These are phyloP conservation scores for Neurospora sp. DNA, from an alignment of 495 filamentous ascomycete species.

Conservation along the genomic window DNA sequence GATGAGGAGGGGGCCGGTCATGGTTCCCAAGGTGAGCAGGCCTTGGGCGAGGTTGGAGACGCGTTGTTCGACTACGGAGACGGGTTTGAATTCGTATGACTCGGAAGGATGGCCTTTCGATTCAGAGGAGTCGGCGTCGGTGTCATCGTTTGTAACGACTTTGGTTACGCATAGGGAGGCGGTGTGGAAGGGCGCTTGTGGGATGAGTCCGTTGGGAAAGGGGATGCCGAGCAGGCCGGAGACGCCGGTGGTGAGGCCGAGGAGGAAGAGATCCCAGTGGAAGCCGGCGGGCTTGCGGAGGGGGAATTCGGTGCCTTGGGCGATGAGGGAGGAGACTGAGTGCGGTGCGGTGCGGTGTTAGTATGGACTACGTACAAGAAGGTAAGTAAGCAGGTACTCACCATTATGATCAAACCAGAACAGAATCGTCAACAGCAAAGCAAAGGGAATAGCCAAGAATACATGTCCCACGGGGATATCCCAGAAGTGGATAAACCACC, in stretches of 20 bases:
- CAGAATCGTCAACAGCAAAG: slow-evolving; percentile 71
- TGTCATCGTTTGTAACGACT: slow-evolving; percentile 39
- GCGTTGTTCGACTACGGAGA: slow-evolving; percentile 84
- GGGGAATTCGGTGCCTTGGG: slow-evolving; percentile 88
- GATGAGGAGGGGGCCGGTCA: slow-evolving; percentile 74
- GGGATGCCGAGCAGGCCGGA: slow-evolving; percentile 80
- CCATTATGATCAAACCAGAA: slow-evolving; percentile 94
- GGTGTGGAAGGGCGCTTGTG: slow-evolving; percentile 92
- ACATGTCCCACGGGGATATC: slow-evolving; percentile 62
- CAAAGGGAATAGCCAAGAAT: slow-evolving; percentile 85
- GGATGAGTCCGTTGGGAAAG: slow-evolving; percentile 85
- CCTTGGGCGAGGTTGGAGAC: slow-evolving; percentile 80
- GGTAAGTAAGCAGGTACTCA: slow-evolving; percentile 20
- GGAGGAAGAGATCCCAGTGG: slow-evolving; percentile 91
- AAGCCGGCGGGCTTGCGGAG: slow-evolving; percentile 87
- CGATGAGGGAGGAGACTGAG: slow-evolving; percentile 72
- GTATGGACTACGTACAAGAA: not conserved
- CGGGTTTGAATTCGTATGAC: slow-evolving; percentile 42
- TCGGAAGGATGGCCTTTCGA: slow-evolving; percentile 42
- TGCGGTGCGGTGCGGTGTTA: not conserved
- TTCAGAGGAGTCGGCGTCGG: slow-evolving; percentile 38
- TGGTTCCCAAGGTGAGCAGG: slow-evolving; percentile 74
- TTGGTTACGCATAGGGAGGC: slow-evolving; percentile 67
- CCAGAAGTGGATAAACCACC: slow-evolving; percentile 70
- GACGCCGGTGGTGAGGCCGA: slow-evolving; percentile 78